phyloP scores from a whole-genome alignment of 2,329 filamentous ascomycete genomes.

The Aspergillus arachidicola region DNA sequence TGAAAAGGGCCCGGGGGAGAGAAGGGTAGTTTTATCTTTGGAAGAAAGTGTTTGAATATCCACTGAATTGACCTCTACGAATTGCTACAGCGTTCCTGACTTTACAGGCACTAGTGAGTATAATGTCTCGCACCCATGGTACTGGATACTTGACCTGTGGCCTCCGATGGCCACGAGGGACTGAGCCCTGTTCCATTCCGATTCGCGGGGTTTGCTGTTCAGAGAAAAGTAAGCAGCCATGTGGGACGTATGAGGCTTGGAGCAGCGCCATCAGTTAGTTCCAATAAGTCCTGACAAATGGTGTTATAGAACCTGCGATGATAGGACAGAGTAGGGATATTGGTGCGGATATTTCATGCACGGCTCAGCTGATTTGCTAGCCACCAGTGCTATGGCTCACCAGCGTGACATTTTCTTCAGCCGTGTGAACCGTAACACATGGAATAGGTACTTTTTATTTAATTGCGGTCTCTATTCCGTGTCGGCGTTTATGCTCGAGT shows the following conservation, averaged over 20 bases:
- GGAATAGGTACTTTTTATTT: not conserved
- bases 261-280: not conserved
- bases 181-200: conserved; percentile 3
- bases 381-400: not conserved
- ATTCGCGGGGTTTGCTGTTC: not conserved
- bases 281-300: not conserved
- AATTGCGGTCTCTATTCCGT: not conserved
- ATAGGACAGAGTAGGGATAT: conserved; percentile 1
- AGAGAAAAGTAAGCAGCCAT: not conserved
- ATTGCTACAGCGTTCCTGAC: not conserved
- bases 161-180: conserved; percentile 4
- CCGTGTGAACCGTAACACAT: conserved; percentile 5
- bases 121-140: not conserved
- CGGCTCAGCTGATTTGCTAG: not conserved
- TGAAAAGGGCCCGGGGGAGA: not conserved
- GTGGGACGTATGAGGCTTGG: conserved; percentile 3
- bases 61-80: not conserved
- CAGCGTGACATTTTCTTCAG: not conserved
- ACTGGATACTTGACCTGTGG: conserved; percentile 1
- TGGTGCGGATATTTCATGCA: not conserved
- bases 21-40: not conserved
- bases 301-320: not conserved
- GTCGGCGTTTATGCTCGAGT: not conserved
- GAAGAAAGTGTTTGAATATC: not conserved
- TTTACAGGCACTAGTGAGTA: not conserved